Evolutionary conservation across 805 yeast genomes (phyloP).

Genomic region (Saccharomycopsis oosterbeekiorum): DNA sequence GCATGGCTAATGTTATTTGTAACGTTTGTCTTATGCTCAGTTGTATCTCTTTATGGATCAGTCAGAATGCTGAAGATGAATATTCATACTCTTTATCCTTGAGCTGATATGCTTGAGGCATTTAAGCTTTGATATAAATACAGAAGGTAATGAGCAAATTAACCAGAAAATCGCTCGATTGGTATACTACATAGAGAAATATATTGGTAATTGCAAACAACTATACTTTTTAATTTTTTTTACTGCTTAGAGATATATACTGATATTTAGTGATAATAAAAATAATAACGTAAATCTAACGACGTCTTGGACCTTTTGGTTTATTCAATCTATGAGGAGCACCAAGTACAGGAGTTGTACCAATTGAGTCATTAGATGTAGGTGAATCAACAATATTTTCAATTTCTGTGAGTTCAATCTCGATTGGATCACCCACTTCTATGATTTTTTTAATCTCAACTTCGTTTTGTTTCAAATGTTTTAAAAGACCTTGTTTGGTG

Average conservation of each 20-base stretch:
- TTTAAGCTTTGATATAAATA: neutral
- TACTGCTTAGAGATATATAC: neutral
- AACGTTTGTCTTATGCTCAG: conserved; percentile 77
- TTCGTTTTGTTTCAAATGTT: conserved; percentile 33
- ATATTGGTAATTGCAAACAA: too few relatives aligned
- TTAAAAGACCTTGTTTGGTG: conserved; percentile 52
- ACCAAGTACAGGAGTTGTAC: conserved; percentile 26
- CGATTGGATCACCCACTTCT: conserved; percentile 68
- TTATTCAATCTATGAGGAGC: conserved; percentile 7
- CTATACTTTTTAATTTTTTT: neutral
- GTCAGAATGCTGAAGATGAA: conserved; percentile 94
- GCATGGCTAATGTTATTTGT: conserved; percentile 75
- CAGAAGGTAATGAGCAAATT: neutral
- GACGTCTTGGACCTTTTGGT: conserved; percentile 18
- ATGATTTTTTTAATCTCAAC: conserved; percentile 37
- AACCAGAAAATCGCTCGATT: too few relatives aligned
- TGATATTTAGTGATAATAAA: neutral
- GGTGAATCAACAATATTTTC: conserved; percentile 59
- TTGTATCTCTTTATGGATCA: conserved; percentile 83
- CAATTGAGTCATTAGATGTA: conserved; percentile 22
- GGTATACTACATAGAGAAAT: too few relatives aligned
- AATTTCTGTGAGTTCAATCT: conserved; percentile 47
- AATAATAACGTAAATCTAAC: conserved; percentile 4
- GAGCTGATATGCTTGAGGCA: neutral
- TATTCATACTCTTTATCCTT: conserved; percentile 84